A percentile compares a stretch with the other conserved stretches of the same genome.
Conservation (phyloP, 2,329 filamentous ascomycete genomes). For the Fusarium verticillioides region DNA sequence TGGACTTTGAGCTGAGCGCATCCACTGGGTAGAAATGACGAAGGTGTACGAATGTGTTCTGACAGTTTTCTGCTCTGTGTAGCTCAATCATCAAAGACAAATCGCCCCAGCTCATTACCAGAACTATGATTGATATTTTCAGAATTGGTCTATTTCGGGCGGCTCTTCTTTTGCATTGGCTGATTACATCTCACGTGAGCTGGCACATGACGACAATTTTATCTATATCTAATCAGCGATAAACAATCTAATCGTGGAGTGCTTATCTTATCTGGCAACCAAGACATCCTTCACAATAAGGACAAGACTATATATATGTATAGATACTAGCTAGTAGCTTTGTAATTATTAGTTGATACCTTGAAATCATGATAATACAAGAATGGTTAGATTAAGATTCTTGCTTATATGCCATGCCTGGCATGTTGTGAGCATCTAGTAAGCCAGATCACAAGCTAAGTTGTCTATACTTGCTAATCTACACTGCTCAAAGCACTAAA, state of each 20-base stretch:
- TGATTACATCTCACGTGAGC: neutral
- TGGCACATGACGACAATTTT: neutral
- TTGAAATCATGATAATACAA: rapidly evolving
- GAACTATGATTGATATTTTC: rapidly evolving
- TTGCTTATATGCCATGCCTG: no score
- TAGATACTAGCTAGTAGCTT: no score
- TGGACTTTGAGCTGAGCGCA: neutral
- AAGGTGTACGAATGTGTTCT: no score
- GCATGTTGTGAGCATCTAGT: no score
- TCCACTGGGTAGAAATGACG: neutral
- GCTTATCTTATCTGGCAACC: neutral
- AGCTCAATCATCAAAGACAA: no score
- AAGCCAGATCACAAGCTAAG: neutral
- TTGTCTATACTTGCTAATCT: neutral
- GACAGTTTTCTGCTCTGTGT: rapidly evolving
- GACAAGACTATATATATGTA: neutral
- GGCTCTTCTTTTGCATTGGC: neutral
- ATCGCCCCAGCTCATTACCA: rapidly evolving
- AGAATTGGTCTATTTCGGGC: neutral
- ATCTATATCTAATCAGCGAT: neutral
- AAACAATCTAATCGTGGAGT: rapidly evolving
- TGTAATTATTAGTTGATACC: neutral
- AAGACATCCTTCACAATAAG: no score
- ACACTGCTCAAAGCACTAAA: rapidly evolving
- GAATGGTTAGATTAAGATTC: rapidly evolving